Conservation (phyloP, 2,329 filamentous ascomycete genomes). For the Apiospora saccharicola region DNA sequence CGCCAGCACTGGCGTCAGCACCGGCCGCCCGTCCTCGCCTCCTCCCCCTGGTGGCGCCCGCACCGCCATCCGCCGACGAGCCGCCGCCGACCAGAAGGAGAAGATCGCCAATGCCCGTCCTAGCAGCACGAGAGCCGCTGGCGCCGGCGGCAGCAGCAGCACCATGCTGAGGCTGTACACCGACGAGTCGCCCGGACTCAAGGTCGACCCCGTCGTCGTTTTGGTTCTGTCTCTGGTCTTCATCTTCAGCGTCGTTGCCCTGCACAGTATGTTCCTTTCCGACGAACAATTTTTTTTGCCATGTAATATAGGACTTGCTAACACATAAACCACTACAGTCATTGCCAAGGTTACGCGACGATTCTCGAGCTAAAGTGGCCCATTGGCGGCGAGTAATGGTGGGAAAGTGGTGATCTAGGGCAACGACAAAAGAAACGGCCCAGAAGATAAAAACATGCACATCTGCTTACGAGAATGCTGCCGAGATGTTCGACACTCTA, state of each 20-base stretch:
- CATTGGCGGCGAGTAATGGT: not conserved
- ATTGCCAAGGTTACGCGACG: conserved; percentile 94
- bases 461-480: conserved; percentile 12
- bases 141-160: conserved; percentile 93
- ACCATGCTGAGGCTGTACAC: conserved; percentile 99
- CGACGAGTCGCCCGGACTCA: conserved; percentile 94
- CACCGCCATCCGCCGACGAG: conserved; percentile 92
- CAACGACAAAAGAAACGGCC: not conserved
- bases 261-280: conserved; percentile 80
- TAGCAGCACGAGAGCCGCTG: conserved; percentile 89
- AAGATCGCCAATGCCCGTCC: conserved; percentile 94
- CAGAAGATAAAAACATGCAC: conserved; percentile 1
- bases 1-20: conserved; percentile 71
- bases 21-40: conserved; percentile 83
- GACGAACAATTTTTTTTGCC: not conserved
- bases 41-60: conserved; percentile 92
- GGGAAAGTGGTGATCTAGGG: conserved; percentile 7
- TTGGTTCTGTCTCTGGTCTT: conserved; percentile 96
- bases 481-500: not conserved
- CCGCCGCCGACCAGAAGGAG: conserved; percentile 96
- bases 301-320: not conserved
- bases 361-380: conserved; percentile 70
- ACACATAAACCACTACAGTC: conserved; percentile 61
- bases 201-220: conserved; percentile 97
- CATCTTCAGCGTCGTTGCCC: conserved; percentile 96